A percentile compares a stretch with the other conserved stretches of the same genome.
phyloP scores from a whole-genome alignment of 257 asterid species.

The Solanum appendiculatum region DNA sequence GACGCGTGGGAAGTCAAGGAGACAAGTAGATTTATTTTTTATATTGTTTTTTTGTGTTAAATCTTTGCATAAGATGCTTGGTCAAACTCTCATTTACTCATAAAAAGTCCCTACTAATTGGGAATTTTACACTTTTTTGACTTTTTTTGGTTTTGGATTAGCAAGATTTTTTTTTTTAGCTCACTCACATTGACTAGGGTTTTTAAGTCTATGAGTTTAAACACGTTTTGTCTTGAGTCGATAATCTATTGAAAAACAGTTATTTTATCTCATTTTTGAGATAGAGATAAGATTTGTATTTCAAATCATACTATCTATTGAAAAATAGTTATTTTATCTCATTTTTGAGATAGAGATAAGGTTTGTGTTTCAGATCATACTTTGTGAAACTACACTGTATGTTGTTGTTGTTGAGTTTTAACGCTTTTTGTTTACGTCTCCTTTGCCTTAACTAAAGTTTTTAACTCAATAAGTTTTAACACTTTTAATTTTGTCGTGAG shows the following conservation, averaged over 20 bases:
- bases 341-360: background rate
- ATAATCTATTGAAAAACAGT: background rate
- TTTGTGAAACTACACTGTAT: background rate
- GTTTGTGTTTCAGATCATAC: no score
- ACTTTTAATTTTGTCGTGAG: background rate
- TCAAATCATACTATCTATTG: no score
- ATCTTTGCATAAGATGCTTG: background rate
- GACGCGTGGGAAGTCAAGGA: conserved; percentile 9
- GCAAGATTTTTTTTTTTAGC: background rate
- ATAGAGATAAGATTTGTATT: background rate
- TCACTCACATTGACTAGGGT: background rate
- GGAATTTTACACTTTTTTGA: background rate
- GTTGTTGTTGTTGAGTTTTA: no score
- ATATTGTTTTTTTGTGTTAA: background rate
- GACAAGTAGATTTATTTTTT: background rate
- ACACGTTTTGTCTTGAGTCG: background rate
- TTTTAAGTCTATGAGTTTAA: background rate
- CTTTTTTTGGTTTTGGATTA: background rate
- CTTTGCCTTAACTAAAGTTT: background rate
- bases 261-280: background rate
- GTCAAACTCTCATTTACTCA: background rate
- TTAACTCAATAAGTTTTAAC: background rate
- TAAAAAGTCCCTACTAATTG: background rate
- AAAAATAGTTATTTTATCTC: background rate
- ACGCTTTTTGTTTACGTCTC: background rate